Base-by-base conservation (phyloP, 805 yeast genomes). In the Ogataea wickerhamii region DNA sequence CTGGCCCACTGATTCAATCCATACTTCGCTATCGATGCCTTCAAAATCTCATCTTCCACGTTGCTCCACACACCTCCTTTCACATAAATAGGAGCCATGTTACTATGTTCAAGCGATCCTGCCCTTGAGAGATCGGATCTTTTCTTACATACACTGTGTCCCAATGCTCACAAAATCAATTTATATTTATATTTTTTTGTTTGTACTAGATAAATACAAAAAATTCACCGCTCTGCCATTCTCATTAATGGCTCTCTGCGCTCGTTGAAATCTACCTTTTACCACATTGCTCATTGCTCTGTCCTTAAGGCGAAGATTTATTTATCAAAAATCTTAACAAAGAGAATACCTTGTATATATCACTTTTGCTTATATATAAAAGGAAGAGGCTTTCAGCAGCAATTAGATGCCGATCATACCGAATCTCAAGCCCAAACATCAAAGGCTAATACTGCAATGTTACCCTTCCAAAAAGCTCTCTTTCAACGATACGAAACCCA, bases 1-100 rank as follows among this genome's bases (percentile, higher is more conserved):
- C 96, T 74, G 11, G 93, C 74, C 98, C 98, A 91, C 53, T 93
- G 96, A 50, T 86, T 88, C 14, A 88, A 67, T 0, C 98, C 98
- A 60, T 91, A 91, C 56, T 91, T 93, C 27, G 93, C 75, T 2
- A 93, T 85, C 1, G 96, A 96, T 0, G 96, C 95, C 47, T 82
- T 80, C 29, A 91, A 67, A 30, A 93, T 82, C 60, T 87, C 91
- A 60, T 93, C 98, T 47, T 74, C 83, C 3, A 75, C 74, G 53
- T 86, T 82, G 5, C 95, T 80, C 98, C 98, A 89, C 4, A 76
- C 80, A 32, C 95, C 96, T 20, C 95, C 96, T 56, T 82, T 85
- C 32, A 85, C 84, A 54, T 84, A 85, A 0, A 81, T 67, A 1
- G 91, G 84, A 49, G 69, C 71, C 64, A 73, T 73, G 8, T 57